phyloP scores from a whole-genome alignment of 2,329 filamentous ascomycete genomes.

The Calonectria pseudoturangicola region DNA sequence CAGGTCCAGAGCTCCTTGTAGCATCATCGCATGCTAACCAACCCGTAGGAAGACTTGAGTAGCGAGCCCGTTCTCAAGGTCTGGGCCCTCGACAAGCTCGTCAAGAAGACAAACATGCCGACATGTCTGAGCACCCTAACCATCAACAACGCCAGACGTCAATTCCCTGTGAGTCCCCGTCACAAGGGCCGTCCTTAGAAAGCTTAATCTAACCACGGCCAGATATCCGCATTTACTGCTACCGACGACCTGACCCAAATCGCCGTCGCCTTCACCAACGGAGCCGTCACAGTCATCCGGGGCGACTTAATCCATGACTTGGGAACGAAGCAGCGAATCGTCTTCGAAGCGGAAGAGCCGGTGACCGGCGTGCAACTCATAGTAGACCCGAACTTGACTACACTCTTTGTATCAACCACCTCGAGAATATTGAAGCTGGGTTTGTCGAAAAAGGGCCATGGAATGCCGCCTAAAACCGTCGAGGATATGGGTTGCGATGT shows the following conservation, averaged over 20 bases:
- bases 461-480: constrained; percentile 89
- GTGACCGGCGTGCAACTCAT: constrained; percentile 92
- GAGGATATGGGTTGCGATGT: constrained; percentile 93
- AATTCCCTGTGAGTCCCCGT: constrained; percentile 82
- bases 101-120: constrained; percentile 94
- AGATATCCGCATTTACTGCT: constrained; percentile 92
- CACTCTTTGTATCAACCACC: constrained; percentile 94
- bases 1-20: not conserved
- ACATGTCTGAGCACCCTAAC: constrained; percentile 90
- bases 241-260: constrained; percentile 93
- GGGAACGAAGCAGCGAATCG: constrained; percentile 93
- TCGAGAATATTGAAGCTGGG: constrained; percentile 89
- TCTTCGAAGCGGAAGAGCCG: constrained; percentile 97
- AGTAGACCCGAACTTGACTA: constrained; percentile 77
- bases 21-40: constrained; percentile 35
- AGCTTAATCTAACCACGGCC: constrained; percentile 27
- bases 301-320: constrained; percentile 97
- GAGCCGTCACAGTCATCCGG: constrained; percentile 92
- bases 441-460: constrained; percentile 91
- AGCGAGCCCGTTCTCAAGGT: constrained; percentile 94
- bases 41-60: constrained; percentile 84
- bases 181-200: fast-evolving
- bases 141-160: constrained; percentile 92
- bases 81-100: constrained; percentile 95
- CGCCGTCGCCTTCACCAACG: constrained; percentile 96